These are phyloP conservation scores for Flaveria robusta DNA, from an alignment of 129 eudicot genomes.

Conservation along the genomic window DNA sequence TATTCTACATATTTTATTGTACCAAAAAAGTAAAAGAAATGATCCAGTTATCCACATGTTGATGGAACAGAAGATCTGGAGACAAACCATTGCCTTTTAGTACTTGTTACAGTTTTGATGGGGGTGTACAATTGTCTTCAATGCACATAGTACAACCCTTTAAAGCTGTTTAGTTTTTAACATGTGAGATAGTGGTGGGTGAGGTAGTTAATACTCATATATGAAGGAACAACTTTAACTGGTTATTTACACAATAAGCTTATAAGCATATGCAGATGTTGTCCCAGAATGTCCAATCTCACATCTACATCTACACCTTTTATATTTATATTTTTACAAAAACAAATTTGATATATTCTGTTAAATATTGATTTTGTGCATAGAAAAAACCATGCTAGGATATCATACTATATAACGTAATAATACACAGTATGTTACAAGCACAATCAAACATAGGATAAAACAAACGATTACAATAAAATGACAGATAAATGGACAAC, in stretches of 20 bases:
- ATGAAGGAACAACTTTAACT: constrained; percentile 27
- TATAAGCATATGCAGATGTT: constrained; percentile 28
- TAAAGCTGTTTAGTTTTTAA: constrained; percentile 18
- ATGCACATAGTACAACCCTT: constrained; percentile 29
- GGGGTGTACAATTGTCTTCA: constrained; percentile 17
- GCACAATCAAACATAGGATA: too few species aligned
- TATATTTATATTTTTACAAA: background rate
- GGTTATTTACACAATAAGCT: constrained; percentile 30
- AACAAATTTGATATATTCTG: background rate
- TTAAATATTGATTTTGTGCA: background rate
- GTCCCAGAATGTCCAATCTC: constrained; percentile 31
- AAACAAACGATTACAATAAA: too few species aligned
- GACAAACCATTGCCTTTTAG: constrained; percentile 9
- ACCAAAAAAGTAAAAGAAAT: background rate
- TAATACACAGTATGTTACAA: too few species aligned
- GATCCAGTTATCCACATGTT: background rate
- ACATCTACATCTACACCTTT: constrained; percentile 4
- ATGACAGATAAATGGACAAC: too few species aligned
- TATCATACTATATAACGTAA: too few species aligned
- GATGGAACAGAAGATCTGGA: constrained; percentile 32
- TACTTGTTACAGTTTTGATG: constrained; percentile 8
- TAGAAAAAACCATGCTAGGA: too few species aligned
- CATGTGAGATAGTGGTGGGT: constrained; percentile 26
- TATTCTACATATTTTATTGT: background rate
- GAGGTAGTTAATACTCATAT: constrained; percentile 33